Percentiles rank a stretch among this genome's conserved stretches.
These are phyloP conservation scores for Macroventuria anomochaeta DNA, from an alignment of 2,329 filamentous ascomycete genomes.

Conservation along the genomic window DNA sequence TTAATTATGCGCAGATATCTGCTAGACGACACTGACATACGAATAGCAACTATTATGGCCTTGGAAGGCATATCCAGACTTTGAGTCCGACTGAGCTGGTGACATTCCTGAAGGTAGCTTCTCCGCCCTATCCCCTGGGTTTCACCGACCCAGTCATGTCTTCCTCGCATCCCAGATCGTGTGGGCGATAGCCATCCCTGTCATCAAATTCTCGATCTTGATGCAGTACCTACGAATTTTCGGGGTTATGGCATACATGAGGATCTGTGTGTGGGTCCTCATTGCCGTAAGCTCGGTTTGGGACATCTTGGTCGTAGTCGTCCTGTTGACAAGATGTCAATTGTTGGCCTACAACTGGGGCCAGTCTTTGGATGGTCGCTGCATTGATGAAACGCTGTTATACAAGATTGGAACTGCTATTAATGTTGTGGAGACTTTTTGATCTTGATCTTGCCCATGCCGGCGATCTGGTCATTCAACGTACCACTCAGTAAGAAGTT, in stretches of 20 bases:
- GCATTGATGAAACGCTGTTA: neutral
- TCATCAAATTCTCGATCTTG: neutral
- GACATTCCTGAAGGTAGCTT: neutral
- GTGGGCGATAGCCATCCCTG: neutral
- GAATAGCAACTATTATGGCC: neutral
- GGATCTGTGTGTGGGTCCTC: neutral
- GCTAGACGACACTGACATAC: neutral
- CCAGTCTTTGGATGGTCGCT: neutral
- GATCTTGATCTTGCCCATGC: neutral
- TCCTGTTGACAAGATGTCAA: neutral
- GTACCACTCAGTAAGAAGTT: neutral
- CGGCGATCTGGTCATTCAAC: neutral
- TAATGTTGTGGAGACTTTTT: neutral
- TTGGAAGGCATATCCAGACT: neutral
- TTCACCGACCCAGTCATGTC: neutral
- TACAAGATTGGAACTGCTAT: neutral
- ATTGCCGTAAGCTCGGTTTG: neutral
- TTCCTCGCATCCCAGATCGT: neutral
- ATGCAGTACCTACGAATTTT: neutral
- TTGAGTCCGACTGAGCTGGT: neutral
- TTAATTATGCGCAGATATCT: too few species aligned
- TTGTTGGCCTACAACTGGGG: neutral
- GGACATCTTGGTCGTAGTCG: neutral
- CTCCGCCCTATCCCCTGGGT: too few species aligned
- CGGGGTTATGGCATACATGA: neutral